phyloP scores from a whole-genome alignment of 148 eudicot genomes.

The Chenopodium formosanum region DNA sequence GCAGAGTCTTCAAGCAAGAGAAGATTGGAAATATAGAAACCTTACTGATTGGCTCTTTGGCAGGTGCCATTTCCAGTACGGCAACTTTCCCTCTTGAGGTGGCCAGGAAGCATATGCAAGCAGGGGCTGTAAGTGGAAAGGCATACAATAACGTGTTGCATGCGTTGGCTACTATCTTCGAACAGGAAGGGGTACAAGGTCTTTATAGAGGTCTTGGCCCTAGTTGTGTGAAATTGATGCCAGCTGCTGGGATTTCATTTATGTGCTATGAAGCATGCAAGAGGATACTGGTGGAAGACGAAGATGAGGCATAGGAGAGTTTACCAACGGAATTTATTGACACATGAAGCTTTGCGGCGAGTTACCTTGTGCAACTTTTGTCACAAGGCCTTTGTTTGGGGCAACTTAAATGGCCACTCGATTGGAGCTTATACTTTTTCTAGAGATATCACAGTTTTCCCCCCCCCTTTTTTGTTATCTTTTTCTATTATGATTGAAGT shows the following conservation, averaged over 20 bases:
- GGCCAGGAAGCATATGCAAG: constrained; percentile 98
- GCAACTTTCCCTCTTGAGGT: constrained; percentile 98
- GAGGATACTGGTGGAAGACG: constrained; percentile 82
- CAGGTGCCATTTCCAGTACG: constrained; percentile 87
- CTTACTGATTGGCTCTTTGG: constrained; percentile 83
- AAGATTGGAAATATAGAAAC: constrained; percentile 85
- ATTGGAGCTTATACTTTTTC: constrained; percentile 2
- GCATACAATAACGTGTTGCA: constrained; percentile 79
- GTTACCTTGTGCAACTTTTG: constrained; percentile 17
- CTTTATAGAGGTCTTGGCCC: constrained; percentile 89
- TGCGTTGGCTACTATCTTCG: constrained; percentile 73
- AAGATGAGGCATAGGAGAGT: constrained; percentile 47
- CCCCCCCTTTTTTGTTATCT: neutral
- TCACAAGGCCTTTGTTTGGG: neutral
- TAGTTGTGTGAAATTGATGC: constrained; percentile 89
- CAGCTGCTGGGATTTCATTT: constrained; percentile 98
- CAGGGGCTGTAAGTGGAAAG: constrained; percentile 72
- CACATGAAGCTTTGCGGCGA: neutral
- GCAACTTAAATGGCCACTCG: constrained; percentile 2
- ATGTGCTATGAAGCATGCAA: constrained; percentile 99
- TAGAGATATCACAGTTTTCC: constrained; percentile 14
- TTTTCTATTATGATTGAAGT: neutral
- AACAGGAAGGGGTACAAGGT: constrained; percentile 74
- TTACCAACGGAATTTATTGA: constrained; percentile 3
- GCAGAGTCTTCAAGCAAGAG: constrained; percentile 62